Evolutionary conservation across 306 rosid species (phyloP), one percentile per base, ranked within the genome.

Genomic region (Pyrus communis): DNA sequence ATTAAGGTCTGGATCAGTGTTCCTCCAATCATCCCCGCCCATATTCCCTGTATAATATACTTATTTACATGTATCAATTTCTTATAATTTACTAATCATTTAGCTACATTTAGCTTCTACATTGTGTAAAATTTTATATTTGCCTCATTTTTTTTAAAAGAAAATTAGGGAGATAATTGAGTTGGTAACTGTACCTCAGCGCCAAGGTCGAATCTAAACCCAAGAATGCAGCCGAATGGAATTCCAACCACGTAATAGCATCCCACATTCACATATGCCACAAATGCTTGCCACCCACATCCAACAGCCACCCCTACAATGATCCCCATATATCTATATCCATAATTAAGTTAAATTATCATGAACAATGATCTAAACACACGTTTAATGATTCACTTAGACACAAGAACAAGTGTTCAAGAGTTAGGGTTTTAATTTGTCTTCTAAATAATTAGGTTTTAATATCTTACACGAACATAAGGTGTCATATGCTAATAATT

Each of bases 21-120:
- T 69, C 96, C 97, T 8, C 97, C 91, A 11, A 92, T 89, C 97
- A 92, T 89, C n/a, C 96, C 97, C 0, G 88, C 73, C 97, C 97
- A 92, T 70, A 92, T 87, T 35, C 97, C 97, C 95, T 86, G 77
- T 63, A 51, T 23, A 49, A 1, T 49, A 4, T 49, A 49, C 21
- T 4, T 15, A 49, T 49, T 21, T 49, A 15, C 42, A 38, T 7
- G 42, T 15, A 5, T 15, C 55, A 18, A 49, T 14, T 14, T 49
- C 9, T 49, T 14, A 49, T 49, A 3, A 57, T 9, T 57, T 57
- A 5, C 22, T 57, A 21, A 21, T 22, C 22, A n/a, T 57, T 49
- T 15, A 17, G 19, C 19, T 49, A 19, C 61, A 55, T 19, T 15
- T 22, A 57, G 22, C 22, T 57, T 57, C 61, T 21, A 13, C 22